These are phyloP conservation scores for Pythium myriotylum DNA, from an alignment of 352 stramenopile species.

Conservation along the genomic window DNA sequence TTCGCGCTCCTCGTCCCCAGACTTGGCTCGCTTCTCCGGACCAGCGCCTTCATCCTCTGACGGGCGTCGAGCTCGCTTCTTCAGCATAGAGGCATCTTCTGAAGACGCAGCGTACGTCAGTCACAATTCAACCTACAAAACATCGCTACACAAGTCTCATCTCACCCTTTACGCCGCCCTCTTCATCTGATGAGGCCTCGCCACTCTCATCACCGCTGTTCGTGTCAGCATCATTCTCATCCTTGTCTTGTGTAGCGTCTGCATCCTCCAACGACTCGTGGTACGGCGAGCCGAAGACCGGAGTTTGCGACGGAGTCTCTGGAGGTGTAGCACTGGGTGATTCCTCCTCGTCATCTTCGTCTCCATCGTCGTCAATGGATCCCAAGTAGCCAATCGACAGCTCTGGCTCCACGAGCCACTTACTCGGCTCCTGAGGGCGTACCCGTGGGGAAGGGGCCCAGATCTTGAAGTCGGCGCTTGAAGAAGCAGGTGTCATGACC, in stretches of 20 bases:
- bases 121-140: neutral
- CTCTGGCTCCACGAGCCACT: constrained; percentile 82
- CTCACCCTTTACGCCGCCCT: constrained; percentile 29
- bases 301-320: constrained; percentile 71
- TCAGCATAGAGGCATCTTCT: constrained; percentile 47
- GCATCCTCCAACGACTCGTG: constrained; percentile 50
- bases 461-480: constrained; percentile 58
- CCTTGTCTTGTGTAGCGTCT: constrained; percentile 42
- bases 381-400: constrained; percentile 82
- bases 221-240: constrained; percentile 26
- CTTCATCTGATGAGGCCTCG: constrained; percentile 46
- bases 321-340: constrained; percentile 62
- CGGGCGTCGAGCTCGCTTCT: constrained; percentile 45
- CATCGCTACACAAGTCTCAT: neutral
- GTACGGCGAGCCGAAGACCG: constrained; percentile 67
- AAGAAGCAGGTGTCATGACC: constrained; percentile 42
- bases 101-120: constrained; percentile 1
- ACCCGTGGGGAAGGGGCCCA: constrained; percentile 84
- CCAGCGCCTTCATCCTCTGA: constrained; percentile 33
- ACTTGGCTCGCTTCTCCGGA: constrained; percentile 26
- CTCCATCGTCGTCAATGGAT: constrained; percentile 74
- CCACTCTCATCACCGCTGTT: constrained; percentile 49
- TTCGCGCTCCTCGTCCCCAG: constrained; percentile 28
- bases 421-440: constrained; percentile 67
- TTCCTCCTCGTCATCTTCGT: constrained; percentile 76